Base-by-base conservation (phyloP, 257 asterid genomes). In the Nicotiana noctiflora region DNA sequence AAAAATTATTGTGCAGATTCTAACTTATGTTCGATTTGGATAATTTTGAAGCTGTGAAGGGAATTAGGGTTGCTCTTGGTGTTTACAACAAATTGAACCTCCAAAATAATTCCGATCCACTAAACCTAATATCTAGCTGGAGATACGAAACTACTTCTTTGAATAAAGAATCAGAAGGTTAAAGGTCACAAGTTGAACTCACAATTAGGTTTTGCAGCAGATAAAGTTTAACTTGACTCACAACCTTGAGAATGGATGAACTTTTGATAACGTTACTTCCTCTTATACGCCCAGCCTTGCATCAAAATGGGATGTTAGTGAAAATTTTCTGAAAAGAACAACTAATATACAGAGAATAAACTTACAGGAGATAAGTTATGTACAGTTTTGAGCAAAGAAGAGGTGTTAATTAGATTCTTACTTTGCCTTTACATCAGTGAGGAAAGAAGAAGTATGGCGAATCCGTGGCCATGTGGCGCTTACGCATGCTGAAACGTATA, bases 381-480 rank as follows among this genome's bases (percentile, higher is more conserved):
- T n/a, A 79, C 61, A 68, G 82, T 79, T 88, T 79, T 51, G 82
- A 78, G 85, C 84, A 85, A 83, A 76, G 75, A 79, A 82, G 87
- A 75, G 37, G 77, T 80, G 88, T 84, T 40, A 40, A 40, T 40
- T 81, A 78, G 93, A 90, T 89, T 90, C 90, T 88, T 81, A 83
- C 77, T 62, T 72, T 56, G 79, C 72, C 86, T 82, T 82, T 83
- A 89, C 87, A 87, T 85, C 89, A 82, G 27, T 83, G 81, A 65
- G 49, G 59, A 85, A 84, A 60, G 62, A 79, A 89, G 88, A 84
- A 88, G 82, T 77, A 86, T 85, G 96, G 90, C 64, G 85, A 79
- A 85, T 82, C 78, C n/a, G 76, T 76, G 46, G 64, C 92, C 95
- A 89, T 80, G 90, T 89, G 93, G 88, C 89, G 14, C 46, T 13